Percentiles rank a stretch among this genome's conserved stretches.
Conservation (phyloP, 371 early-diverging fungal species). For the Rhizopus stolonifer region DNA sequence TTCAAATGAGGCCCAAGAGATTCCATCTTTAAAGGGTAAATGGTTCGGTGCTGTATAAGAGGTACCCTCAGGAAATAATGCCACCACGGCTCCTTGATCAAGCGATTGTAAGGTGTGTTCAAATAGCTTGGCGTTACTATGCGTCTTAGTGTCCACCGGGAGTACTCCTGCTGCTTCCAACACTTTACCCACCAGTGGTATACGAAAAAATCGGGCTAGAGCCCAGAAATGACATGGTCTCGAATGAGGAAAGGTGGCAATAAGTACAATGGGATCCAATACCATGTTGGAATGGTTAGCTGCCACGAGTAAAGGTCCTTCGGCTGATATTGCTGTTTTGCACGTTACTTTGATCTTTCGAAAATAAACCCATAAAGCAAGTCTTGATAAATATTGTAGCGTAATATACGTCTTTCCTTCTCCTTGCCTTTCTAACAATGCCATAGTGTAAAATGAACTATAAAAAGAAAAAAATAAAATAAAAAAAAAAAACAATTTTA, state of each 20-base stretch:
- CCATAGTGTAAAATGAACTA: conserved; percentile 1
- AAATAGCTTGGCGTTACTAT: conserved; percentile 55
- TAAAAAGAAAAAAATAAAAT: conserved; percentile 1
- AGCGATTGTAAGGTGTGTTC: conserved; percentile 51
- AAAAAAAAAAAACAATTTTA: conserved; percentile 7
- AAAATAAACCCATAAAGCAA: conserved; percentile 50
- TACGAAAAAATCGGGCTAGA: conserved; percentile 49
- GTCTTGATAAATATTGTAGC: conserved; percentile 38
- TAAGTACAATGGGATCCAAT: conserved; percentile 54
- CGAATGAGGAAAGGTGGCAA: conserved; percentile 52
- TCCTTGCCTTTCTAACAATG: conserved; percentile 27
- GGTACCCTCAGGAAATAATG: conserved; percentile 62
- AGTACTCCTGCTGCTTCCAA: conserved; percentile 50
- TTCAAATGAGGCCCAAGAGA: conserved; percentile 56
- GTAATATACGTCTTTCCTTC: conserved; percentile 41
- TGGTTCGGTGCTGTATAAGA: conserved; percentile 56
- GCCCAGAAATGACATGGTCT: conserved; percentile 64
- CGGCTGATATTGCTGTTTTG: conserved; percentile 30
- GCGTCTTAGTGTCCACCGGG: conserved; percentile 56
- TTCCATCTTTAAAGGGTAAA: conserved; percentile 54
- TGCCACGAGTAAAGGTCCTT: conserved; percentile 45
- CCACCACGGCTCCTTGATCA: conserved; percentile 49
- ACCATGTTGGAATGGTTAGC: conserved; percentile 64
- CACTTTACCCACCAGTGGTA: conserved; percentile 42
- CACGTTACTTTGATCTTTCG: conserved; percentile 47